Evolutionary conservation across 148 eudicot species (phyloP), one percentile per base, ranked within the genome.

Genomic region (Talinum fruticosum): DNA sequence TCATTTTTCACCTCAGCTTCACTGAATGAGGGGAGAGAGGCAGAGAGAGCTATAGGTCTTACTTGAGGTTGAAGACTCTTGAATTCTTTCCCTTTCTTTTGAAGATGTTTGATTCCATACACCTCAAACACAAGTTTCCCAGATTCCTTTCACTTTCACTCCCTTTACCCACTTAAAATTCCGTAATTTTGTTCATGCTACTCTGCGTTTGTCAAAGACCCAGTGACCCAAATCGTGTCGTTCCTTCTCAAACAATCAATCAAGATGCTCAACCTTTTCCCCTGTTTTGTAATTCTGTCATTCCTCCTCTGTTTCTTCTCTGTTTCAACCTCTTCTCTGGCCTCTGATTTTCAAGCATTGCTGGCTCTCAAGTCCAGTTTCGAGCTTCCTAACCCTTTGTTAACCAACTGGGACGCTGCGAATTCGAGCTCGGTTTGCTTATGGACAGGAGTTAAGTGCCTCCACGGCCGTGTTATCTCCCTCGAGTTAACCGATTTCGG

Each of bases 391-490:
- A 79, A 68, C 3, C 83, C 83, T 4, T 75, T 29, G 2, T 71
- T 92, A 30, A 61, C 19, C 47, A 76, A 77, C 32, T 96, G 97
- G 99, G 76, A 90, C 71, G 21, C 84, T 6, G 87, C 92, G 2
- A 90, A 89, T 67, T 89, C 94, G 49, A 89, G 78, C 70, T 84
- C 91, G 19, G 41, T 89, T 62, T 96, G 97, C 75, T 88, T 90
- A n/a, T 96, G 99, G 99, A 79, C 71, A 6, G 97, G 97, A 53
- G 75, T 96, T 64, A 86, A 83, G 81, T 96, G 99, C 76, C 75
- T 77, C 19, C 75, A 80, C 15, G 92, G 85, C 38, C 78, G 95
- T 88, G 92, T 96, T 0, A 29, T 81, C 66, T 90, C 99, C 0
- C 83, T 96, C 7, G 87, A 91, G 77, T 78, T 96, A 35, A 88